These are phyloP conservation scores for Neostapfia colusana DNA, from an alignment of 176 grass and related monocot species.

Conservation along the genomic window DNA sequence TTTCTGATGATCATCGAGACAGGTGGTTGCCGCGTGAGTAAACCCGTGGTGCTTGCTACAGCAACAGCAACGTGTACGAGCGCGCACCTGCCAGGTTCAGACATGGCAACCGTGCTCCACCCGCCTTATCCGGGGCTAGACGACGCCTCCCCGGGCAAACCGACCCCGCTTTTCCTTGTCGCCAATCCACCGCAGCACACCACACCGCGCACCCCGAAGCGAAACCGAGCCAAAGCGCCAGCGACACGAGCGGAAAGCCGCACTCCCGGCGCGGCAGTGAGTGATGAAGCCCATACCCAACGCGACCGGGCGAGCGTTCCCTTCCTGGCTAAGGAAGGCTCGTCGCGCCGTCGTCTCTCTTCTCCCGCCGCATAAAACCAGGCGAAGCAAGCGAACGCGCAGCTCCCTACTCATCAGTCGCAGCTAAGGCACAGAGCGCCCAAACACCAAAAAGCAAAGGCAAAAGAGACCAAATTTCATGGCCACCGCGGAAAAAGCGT, in stretches of 20 bases:
- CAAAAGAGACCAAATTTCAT: background rate
- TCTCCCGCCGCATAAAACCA: conserved; percentile 48
- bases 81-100: background rate
- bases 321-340: conserved; percentile 41
- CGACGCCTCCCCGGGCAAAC: background rate
- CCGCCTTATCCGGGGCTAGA: background rate
- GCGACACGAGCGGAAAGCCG: background rate
- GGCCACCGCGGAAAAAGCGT: conserved; percentile 28
- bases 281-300: background rate
- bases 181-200: background rate
- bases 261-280: background rate
- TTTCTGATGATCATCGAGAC: background rate
- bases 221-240: background rate
- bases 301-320: conserved; percentile 6
- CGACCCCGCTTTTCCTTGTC: background rate
- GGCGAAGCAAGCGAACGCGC: background rate
- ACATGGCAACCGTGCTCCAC: background rate
- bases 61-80: background rate
- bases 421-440: conserved; percentile 40
- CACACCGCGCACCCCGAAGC: too few species aligned
- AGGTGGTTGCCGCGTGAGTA: background rate
- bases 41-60: background rate
- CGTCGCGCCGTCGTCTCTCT: background rate
- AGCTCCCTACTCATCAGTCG: background rate
- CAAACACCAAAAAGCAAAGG: conserved; percentile 29